Evolutionary conservation across 164 flowering plant species (phyloP).

Genomic region (Malania oleifera): DNA sequence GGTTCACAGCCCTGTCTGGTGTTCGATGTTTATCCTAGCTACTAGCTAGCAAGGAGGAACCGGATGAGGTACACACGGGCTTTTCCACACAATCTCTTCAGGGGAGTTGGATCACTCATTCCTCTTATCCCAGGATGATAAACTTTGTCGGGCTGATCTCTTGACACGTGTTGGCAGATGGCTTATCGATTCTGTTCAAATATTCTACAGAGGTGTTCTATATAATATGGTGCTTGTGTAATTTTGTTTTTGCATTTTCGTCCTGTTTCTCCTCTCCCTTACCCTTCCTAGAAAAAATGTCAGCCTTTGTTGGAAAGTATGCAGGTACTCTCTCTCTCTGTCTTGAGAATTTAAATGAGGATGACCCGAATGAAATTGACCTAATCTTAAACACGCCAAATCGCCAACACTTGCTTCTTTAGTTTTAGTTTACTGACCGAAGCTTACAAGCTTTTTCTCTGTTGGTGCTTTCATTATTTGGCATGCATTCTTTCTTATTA

Average conservation of each 20-base stretch:
- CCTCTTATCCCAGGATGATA: conserved; percentile 56
- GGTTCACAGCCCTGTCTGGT: background rate
- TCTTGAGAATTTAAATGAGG: too few species aligned
- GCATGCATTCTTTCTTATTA: too few species aligned
- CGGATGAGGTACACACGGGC: conserved; percentile 11
- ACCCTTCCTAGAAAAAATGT: conserved; percentile 34
- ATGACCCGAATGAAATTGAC: too few species aligned
- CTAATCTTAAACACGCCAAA: too few species aligned
- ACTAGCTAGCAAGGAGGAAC: background rate
- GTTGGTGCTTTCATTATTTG: too few species aligned
- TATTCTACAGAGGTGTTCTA: conserved; percentile 29
- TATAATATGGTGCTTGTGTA: conserved; percentile 14
- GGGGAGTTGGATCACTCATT: conserved; percentile 43
- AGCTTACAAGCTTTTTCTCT: too few species aligned
- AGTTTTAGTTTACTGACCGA: too few species aligned
- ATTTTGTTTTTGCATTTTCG: conserved; percentile 19
- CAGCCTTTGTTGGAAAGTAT: conserved; percentile 81
- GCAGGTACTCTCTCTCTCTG: conserved; percentile 45
- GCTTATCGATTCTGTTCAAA: conserved; percentile 18
- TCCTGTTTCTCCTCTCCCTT: conserved; percentile 7
- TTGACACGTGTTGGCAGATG: conserved; percentile 39
- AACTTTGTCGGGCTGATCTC: conserved; percentile 33
- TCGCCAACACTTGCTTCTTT: too few species aligned
- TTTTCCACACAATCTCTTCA: conserved; percentile 13
- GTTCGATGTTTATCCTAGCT: background rate